Percentiles rank a stretch among this genome's conserved stretches.
These are phyloP conservation scores for Candida michaelii DNA, from an alignment of 805 yeast species.

Conservation along the genomic window DNA sequence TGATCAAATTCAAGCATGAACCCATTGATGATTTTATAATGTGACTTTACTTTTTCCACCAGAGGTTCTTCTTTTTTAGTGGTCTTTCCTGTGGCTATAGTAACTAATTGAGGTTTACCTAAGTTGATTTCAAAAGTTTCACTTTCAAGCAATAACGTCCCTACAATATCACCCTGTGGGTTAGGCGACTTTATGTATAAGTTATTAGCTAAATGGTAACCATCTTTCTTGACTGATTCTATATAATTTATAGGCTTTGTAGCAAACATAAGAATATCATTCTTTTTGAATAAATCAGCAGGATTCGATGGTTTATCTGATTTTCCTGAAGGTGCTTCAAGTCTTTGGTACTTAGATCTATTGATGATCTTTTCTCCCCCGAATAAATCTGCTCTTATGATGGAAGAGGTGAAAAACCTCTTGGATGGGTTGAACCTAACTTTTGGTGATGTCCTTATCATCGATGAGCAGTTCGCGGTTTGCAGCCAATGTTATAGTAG, in stretches of 20 bases:
- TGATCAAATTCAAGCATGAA: slow-evolving; percentile 56
- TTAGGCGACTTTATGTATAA: slow-evolving; percentile 46
- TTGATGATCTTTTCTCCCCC: slow-evolving; percentile 27
- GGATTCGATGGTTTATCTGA: slow-evolving; percentile 42
- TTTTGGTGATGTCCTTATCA: too few species aligned
- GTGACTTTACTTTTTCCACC: slow-evolving; percentile 19
- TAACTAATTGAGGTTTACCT: slow-evolving; percentile 14
- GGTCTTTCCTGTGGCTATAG: slow-evolving; percentile 1
- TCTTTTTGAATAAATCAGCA: slow-evolving; percentile 42
- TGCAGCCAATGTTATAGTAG: too few species aligned
- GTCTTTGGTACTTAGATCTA: background rate
- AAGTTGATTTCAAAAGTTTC: slow-evolving; percentile 65
- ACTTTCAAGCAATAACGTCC: slow-evolving; percentile 50
- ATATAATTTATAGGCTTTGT: slow-evolving; percentile 44
- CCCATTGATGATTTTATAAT: slow-evolving; percentile 44
- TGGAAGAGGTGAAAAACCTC: background rate
- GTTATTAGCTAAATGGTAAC: slow-evolving; percentile 59
- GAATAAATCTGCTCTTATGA: slow-evolving; percentile 20
- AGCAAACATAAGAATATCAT: slow-evolving; percentile 43
- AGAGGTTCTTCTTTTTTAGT: background rate
- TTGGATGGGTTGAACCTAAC: background rate
- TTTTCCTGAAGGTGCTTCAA: slow-evolving; percentile 35
- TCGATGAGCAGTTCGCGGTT: background rate
- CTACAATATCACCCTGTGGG: slow-evolving; percentile 38
- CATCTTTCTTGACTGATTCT: slow-evolving; percentile 48